Evolutionary conservation across 108 stramenopile genomes (phyloP).

Genomic region (Pseudonitzschia multistriata): DNA sequence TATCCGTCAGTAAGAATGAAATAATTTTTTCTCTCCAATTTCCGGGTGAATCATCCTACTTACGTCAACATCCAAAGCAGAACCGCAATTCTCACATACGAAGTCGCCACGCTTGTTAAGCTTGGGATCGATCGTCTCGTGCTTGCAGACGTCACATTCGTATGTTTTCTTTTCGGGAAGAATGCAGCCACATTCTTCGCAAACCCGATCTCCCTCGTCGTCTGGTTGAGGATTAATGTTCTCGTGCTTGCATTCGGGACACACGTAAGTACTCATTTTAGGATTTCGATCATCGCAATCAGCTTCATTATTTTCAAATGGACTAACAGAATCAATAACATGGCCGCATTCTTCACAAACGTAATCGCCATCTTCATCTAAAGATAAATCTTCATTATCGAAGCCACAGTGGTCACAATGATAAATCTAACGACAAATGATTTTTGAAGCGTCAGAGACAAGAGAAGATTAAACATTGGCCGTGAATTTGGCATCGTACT

Average conservation of each 20-base stretch:
- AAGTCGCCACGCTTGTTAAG: slow-evolving; percentile 22
- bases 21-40: background rate
- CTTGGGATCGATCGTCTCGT: slow-evolving; percentile 26
- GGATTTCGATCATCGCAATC: background rate
- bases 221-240: slow-evolving; percentile 37
- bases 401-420: slow-evolving; percentile 23
- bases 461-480: background rate
- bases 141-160: slow-evolving; percentile 26
- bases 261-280: slow-evolving; percentile 1
- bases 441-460: too few relatives aligned
- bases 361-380: slow-evolving; percentile 33
- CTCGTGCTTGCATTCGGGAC: slow-evolving; percentile 30
- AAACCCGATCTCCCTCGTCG: slow-evolving; percentile 40
- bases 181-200: slow-evolving; percentile 35
- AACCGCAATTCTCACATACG: slow-evolving; percentile 31
- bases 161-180: slow-evolving; percentile 30
- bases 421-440: slow-evolving; percentile 10
- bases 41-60: background rate
- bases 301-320: too few relatives aligned
- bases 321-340: slow-evolving; percentile 10
- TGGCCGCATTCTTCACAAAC: slow-evolving; percentile 34
- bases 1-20: background rate
- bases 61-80: slow-evolving; percentile 19
- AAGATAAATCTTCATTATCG: slow-evolving; percentile 15
- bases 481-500: background rate